Evolutionary conservation across 257 asterid species (phyloP).

Genomic region (Solanum sitiens): DNA sequence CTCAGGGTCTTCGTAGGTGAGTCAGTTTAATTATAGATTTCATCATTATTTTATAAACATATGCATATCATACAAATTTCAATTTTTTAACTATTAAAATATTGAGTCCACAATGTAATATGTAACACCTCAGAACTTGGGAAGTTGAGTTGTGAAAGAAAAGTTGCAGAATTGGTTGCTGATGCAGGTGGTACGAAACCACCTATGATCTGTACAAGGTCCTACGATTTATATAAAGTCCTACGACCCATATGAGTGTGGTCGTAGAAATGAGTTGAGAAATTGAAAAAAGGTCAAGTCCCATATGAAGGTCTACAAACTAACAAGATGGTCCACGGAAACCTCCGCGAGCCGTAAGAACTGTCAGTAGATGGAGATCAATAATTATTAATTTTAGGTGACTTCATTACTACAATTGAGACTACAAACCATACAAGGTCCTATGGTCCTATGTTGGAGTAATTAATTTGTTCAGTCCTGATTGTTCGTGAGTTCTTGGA

Average conservation of each 20-base stretch:
- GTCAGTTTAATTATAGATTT: not conserved
- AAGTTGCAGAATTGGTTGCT: too few species aligned
- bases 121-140: not conserved
- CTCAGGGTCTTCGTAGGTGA: not conserved
- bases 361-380: not conserved
- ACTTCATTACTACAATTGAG: not conserved
- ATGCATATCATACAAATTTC: not conserved
- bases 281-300: not conserved
- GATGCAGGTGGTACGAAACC: not conserved
- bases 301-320: not conserved
- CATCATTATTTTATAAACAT: too few species aligned
- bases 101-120: not conserved
- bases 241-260: not conserved
- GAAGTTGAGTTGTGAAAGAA: not conserved
- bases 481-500: not conserved
- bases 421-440: not conserved
- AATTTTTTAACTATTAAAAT: not conserved
- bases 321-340: too few species aligned
- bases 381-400: too few species aligned
- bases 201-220: not conserved
- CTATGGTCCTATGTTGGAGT: too few species aligned
- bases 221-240: too few species aligned
- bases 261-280: not conserved
- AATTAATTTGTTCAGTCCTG: too few species aligned
- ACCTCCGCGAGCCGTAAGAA: not conserved